Base-by-base conservation (phyloP, 2,329 filamentous ascomycete genomes). In the Fusarium austroafricanum region DNA sequence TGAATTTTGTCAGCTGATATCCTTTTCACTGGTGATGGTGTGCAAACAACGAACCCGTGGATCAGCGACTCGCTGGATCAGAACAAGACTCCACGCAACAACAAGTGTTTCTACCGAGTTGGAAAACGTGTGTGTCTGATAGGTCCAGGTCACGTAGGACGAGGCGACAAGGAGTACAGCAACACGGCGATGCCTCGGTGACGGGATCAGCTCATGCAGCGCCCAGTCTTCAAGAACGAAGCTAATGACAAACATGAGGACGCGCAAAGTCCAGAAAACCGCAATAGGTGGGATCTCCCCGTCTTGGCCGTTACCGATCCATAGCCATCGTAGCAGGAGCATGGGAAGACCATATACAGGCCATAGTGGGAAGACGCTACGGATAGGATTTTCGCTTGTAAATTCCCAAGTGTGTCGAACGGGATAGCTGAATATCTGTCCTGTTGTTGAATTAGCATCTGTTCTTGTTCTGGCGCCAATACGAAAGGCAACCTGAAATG, bases 191-290 rank as follows among this genome's bases (percentile, higher is more conserved):
- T 88, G 84, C 62, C 90, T 89, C 66, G 89, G 89, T 38, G 91
- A 91, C 65, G 90, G 89, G 55, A 97, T 90, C 67, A 98, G 85
- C 79, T 99, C 96, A 82, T 97, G 90, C 60, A 99, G 87, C 12
- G 96, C 96, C 95, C 96, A 98, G 82, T 99, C 96, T 80, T 97
- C 94, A 65, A 99, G 86, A 55, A 99, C 94, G 79, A 99, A 97
- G 83, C 94, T 97, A 77, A 97, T 84, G 52, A 93, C 83, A 81
- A 98, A 97, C 94, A 99, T 98, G 76, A 96, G 86, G 49, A 92
- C 85, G 56, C 96, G 89, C 73, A 98, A 82, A 6, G 91, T 90
- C 88, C 95, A 97, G 83, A 97, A 99, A 49, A 97, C 92, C 45
- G 91, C 87, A 67, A 91, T 87, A n/a, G 96, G 93, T 23, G 93